phyloP scores from a whole-genome alignment of 2,329 filamentous ascomycete genomes.

The Pseudogymnoascus sp. region DNA sequence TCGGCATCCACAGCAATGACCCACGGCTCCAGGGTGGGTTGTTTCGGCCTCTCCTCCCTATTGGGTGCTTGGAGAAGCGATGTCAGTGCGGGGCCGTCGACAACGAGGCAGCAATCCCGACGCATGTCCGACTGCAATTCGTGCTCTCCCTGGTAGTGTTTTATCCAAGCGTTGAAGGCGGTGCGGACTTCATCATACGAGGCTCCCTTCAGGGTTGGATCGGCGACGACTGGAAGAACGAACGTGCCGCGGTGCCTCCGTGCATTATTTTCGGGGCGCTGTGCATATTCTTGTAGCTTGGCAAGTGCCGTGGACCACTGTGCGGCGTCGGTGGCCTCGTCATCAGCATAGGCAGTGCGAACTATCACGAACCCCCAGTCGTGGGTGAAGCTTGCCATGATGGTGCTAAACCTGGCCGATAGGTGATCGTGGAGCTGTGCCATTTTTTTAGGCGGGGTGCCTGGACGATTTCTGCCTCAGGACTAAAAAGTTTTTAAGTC shows the following conservation, averaged over 20 bases:
- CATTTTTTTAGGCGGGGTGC: neutral
- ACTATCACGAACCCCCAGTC: neutral
- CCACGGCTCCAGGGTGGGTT: neutral
- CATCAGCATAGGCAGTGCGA: neutral
- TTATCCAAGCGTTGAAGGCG: neutral
- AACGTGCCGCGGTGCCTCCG: neutral
- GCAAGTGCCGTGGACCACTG: neutral
- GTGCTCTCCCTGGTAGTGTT: neutral
- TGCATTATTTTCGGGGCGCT: neutral
- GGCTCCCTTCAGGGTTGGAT: neutral
- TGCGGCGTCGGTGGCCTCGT: neutral
- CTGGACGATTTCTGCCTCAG: neutral
- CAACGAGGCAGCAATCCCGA: neutral
- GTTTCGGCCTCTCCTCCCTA: neutral
- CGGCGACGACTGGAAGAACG: neutral
- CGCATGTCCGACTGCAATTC: neutral
- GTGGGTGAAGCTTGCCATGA: neutral
- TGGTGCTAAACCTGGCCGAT: neutral
- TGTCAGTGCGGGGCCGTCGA: neutral
- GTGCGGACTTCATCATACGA: neutral
- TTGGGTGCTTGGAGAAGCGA: neutral
- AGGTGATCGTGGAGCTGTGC: neutral
- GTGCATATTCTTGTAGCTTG: neutral
- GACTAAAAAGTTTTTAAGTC: neutral
- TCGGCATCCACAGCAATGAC: neutral